Evolutionary conservation across 2,329 filamentous ascomycete species (phyloP).

Genomic region (Penicillium corylophilum): DNA sequence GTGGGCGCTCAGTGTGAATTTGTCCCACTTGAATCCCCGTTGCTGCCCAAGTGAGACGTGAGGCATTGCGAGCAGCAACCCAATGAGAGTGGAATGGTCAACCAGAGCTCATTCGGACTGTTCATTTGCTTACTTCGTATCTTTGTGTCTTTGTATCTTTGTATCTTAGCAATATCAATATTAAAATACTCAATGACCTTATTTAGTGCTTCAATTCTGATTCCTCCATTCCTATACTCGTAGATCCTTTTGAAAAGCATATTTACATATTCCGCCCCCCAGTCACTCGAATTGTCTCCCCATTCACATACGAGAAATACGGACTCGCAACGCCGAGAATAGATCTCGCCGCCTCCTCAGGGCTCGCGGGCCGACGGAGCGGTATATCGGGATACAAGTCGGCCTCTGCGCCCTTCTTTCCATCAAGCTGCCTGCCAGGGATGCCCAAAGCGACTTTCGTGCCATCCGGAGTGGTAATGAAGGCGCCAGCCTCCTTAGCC

Average conservation of each 20-base stretch:
- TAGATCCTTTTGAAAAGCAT: not conserved
- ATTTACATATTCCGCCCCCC: constrained; percentile 66
- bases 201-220: not conserved
- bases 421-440: constrained; percentile 56
- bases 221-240: not conserved
- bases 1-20: not conserved
- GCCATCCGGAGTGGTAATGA: constrained; percentile 72
- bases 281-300: constrained; percentile 84
- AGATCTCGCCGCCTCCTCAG: constrained; percentile 75
- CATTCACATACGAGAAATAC: constrained; percentile 78
- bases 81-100: constrained; percentile 3
- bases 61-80: constrained; percentile 9
- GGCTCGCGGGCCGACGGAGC: constrained; percentile 70
- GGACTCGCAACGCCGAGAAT: constrained; percentile 79
- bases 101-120: not conserved
- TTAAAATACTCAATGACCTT: no score
- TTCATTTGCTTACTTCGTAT: not conserved
- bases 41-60: constrained; percentile 19
- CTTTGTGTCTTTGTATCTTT: no score
- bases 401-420: constrained; percentile 22
- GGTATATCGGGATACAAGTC: constrained; percentile 68
- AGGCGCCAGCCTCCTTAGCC: constrained; percentile 80
- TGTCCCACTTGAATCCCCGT: constrained; percentile 9
- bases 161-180: no score
- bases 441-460: constrained; percentile 74